Base-by-base conservation (phyloP, 176 grass and related monocot genomes). In the Carex cristatella region DNA sequence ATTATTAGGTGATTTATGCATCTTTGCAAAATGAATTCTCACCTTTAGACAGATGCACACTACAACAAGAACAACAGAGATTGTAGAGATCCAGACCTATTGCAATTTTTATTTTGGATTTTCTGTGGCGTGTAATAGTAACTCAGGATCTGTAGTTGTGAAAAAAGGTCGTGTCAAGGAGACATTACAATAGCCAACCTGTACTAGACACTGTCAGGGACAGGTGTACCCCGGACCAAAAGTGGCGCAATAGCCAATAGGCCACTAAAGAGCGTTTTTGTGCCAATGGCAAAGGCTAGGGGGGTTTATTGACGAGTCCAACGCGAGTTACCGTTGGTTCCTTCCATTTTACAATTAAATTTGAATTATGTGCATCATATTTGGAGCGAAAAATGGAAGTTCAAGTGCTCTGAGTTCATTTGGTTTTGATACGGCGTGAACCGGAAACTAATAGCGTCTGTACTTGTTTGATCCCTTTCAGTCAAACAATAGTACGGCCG, bases 261-360 rank as follows among this genome's bases (percentile, higher is more conserved):
- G n/a, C 10, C 55, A 55, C 23, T 31, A 28, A 76, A 14, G 27
- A 57, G 51, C 56, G 74, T 28, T 28, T 33, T 57, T 33, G 70
- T 71, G 48, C 23, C 19, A 76, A 76, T 28, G 10, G 30, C 19
- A 74, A 28, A 74, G 28, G n/a, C 70, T 49, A 5, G 70, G 10
- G 9, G 70, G 10, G 42, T 73, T 49, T 49, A 27, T 48, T 49
- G 44, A 28, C 23, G 10, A 44, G 46, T 51, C 9, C 7, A 75
- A 75, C 33, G 61, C 16, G 33, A 80, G 78, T 81, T 64, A 64
- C 56, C 59, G 32, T 81, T 46, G 59, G 33, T 64, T 81, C 79
- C 79, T 59, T 81, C 79, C 79, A 27, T 64, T 81, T 42, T 46
- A 33, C 79, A 81, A 81, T 65, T 64, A 63, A 81, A 81, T 81